Base-by-base conservation (phyloP, 306 rosid genomes). In the Cicer cuneatum region DNA sequence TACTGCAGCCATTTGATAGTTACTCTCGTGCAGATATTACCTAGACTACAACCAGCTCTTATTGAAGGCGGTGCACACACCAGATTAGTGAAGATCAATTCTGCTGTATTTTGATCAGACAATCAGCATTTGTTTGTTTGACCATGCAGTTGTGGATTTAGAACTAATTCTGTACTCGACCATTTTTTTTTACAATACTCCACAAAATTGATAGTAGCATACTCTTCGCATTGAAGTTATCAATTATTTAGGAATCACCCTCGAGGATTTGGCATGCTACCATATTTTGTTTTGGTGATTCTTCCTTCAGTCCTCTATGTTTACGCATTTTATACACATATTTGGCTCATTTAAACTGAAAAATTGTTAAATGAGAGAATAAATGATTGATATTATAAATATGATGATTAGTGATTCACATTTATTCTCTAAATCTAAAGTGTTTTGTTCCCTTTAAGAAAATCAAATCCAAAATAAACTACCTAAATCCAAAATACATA, bases 91-190 rank as follows among this genome's bases (percentile, higher is more conserved):
- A 67, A 75, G 79, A 39, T 64, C 29, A 59, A 41, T 43, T 71
- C 33, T 46, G 74, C 69, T 41, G 46, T 45, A 63, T 35, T 85
- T 66, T 54, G 37, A 61, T 71, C 29, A 21, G 29, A 21, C 29
- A 21, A 21, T 2, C 71, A 40, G 53, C 58, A 39, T 75, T 78
- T 75, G 66, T 71, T 71, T 71, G 62, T 47, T 64, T 13, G 43
- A 78, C 66, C 42, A 18, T 6, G 69, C 49, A 51, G 43, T 46
- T 29, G 64, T 72, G 74, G 38, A 52, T 76, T 68, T 59, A 58
- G 56, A 79, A 71, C 64, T 82, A 78, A 56, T 78, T 69, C 38
- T 81, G 78, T 66, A 35, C 29, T 16, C 79, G 16, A 11, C 72
- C 70, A 70, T 40, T 13, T 47, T 58, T 58, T 29, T 29, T 7